phyloP scores from a whole-genome alignment of 495 filamentous ascomycete genomes.

The Penicillium steckii region DNA sequence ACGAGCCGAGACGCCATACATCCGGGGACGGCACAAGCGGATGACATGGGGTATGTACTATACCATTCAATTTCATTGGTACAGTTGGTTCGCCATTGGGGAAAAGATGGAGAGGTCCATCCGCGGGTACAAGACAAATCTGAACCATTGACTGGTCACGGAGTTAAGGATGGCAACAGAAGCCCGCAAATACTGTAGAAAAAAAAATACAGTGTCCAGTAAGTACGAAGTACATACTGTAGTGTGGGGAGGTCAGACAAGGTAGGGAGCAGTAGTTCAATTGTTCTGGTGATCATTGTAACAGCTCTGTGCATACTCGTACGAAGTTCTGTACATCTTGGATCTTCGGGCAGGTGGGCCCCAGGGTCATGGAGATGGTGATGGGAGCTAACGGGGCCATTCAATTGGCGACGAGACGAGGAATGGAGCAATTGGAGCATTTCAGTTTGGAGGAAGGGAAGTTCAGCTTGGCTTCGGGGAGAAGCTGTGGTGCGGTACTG shows the following conservation, averaged over 20 bases:
- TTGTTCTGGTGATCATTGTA: not conserved
- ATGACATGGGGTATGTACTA: not conserved
- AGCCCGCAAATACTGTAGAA: slow-evolving; percentile 4
- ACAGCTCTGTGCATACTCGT: not conserved
- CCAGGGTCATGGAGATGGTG: not conserved
- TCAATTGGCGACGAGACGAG: no score
- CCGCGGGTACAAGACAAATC: not conserved
- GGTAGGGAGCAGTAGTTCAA: not conserved
- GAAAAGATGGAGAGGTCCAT: not conserved
- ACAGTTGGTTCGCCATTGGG: no score
- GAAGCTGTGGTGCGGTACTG: not conserved
- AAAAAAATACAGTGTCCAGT: not conserved
- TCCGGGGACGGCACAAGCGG: not conserved
- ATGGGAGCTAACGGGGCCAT: no score
- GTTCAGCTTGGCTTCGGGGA: not conserved
- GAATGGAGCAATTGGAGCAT: no score
- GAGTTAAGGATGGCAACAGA: slow-evolving; percentile 9
- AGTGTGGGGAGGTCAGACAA: not conserved
- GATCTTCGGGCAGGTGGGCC: slow-evolving; percentile 2
- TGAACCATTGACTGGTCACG: slow-evolving; percentile 1
- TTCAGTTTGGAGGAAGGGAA: no score
- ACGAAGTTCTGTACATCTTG: not conserved
- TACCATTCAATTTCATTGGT: no score
- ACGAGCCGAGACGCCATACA: not conserved
- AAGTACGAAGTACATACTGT: not conserved